These are phyloP conservation scores for Ophiorrhiza pumila DNA, from an alignment of 257 asterid species.

Conservation along the genomic window DNA sequence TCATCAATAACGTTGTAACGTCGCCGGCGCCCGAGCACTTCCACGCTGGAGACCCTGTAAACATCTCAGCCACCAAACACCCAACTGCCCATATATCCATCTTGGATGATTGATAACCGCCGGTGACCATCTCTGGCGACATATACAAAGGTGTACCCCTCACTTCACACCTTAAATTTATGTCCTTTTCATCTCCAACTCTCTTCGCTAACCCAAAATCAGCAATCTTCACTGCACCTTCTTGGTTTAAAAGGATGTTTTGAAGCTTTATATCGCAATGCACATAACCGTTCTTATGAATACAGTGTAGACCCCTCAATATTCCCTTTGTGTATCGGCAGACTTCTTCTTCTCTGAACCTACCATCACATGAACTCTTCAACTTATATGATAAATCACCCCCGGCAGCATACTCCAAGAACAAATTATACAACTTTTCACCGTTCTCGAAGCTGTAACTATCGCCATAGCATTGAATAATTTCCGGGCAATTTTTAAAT, in stretches of 20 bases:
- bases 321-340: conserved; percentile 43
- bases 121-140: conserved; percentile 86
- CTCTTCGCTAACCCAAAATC: conserved; percentile 85
- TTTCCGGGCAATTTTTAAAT: conserved; percentile 51
- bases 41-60: conserved; percentile 61
- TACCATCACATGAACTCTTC: conserved; percentile 26
- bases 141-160: conserved; percentile 89
- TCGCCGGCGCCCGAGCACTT: conserved; percentile 34
- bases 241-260: conserved; percentile 47
- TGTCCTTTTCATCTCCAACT: conserved; percentile 11
- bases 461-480: conserved; percentile 72
- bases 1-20: conserved; percentile 51
- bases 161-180: conserved; percentile 30
- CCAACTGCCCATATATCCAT: conserved; percentile 91
- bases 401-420: conserved; percentile 75
- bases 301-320: conserved; percentile 47
- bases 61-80: conserved; percentile 72
- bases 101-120: conserved; percentile 52
- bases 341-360: conserved; percentile 41
- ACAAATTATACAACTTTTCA: conserved; percentile 63
- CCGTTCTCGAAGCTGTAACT: conserved; percentile 54
- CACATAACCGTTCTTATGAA: conserved; percentile 65
- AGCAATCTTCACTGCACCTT: conserved; percentile 54
- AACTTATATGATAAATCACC: conserved; percentile 56
- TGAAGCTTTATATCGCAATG: conserved; percentile 91